Base-by-base conservation (phyloP, 805 yeast genomes). In the Diddensiella caesifluorescens region DNA sequence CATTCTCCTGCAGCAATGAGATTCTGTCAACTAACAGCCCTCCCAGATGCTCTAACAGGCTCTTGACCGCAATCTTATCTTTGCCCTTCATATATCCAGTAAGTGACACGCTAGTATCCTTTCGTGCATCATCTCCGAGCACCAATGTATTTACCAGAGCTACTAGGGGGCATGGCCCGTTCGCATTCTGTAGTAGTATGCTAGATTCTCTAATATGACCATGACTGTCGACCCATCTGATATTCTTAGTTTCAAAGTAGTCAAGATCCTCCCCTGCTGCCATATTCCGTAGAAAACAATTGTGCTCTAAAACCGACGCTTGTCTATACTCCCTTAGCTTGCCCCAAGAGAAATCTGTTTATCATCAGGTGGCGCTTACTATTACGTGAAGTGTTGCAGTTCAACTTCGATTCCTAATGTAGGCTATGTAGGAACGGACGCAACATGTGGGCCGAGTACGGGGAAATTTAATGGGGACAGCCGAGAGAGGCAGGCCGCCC, bases 131-230 rank as follows among this genome's bases (percentile, higher is more conserved):
- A 10, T 70, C 70, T 2, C 77, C 64, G 15, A 88, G 60, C 4
- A 86, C 57, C 12, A 89, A 58, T 0, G 86, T 74, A 57, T 89
- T 89, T 37, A 77, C 71, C 30, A 89, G 63, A 0, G 95, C 89
- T 10, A 89, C 71, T 28, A 89, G 61, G 1, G 95, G 94, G 57
- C 95, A 88, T 0, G 96, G 95, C 0, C 96, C 96, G 55, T 87
- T 86, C 36, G 64, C 68, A 48, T 85, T 84, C 64, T 88, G 96
- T 16, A 86, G 61, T 3, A 89, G 63, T 25, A 88, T 75, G 1
- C 62, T 31, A 1, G 40, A 27, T 15, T 44, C 44, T 29, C 26
- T 38, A 2, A 13, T 15, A 5, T 26, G 35, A 4, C 15, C 37
- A 20, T 36, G 37, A 16, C n/a, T 32, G 26, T 33, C 36, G 15